Conservation (phyloP, 345 rosid species). For the Gossypium thurberi region DNA sequence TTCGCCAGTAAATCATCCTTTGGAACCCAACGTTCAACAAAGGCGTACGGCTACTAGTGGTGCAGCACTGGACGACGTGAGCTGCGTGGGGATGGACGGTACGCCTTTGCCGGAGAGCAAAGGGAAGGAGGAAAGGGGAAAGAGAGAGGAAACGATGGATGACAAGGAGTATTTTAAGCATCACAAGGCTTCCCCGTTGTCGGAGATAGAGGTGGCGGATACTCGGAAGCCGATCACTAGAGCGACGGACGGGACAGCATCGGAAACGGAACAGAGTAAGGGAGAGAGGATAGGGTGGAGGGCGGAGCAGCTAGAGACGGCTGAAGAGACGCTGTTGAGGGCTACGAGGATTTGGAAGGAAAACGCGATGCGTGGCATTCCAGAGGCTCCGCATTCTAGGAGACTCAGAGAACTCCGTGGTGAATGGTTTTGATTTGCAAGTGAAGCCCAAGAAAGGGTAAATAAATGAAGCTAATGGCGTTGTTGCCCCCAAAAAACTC, state of each 20-base stretch:
- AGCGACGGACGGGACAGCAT: slow-evolving; percentile 53
- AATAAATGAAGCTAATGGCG: not conserved
- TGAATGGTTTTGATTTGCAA: slow-evolving; percentile 35
- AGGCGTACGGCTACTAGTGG: slow-evolving; percentile 22
- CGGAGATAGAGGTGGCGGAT: slow-evolving; percentile 59
- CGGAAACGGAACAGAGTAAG: not conserved
- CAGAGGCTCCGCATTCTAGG: slow-evolving; percentile 62
- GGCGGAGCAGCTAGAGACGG: slow-evolving; percentile 77
- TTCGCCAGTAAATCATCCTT: slow-evolving; percentile 33
- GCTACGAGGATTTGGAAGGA: slow-evolving; percentile 50
- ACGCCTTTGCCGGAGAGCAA: slow-evolving; percentile 34
- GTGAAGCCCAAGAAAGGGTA: not conserved
- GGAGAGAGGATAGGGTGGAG: slow-evolving; percentile 47
- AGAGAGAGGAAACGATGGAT: slow-evolving; percentile 20
- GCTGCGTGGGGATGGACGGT: slow-evolving; percentile 57
- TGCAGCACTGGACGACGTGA: slow-evolving; percentile 18
- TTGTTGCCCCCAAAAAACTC: not conserved
- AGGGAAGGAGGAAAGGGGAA: slow-evolving; percentile 16
- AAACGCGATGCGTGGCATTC: slow-evolving; percentile 72
- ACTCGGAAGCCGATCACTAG: slow-evolving; percentile 69
- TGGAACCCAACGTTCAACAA: slow-evolving; percentile 44
- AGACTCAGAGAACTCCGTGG: slow-evolving; percentile 59
- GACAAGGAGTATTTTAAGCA: slow-evolving; percentile 41
- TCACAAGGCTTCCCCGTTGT: slow-evolving; percentile 67
- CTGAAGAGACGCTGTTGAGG: slow-evolving; percentile 59